Evolutionary conservation across 2,329 filamentous ascomycete genomes (phyloP).

Genomic region (Xylaria sp.): DNA sequence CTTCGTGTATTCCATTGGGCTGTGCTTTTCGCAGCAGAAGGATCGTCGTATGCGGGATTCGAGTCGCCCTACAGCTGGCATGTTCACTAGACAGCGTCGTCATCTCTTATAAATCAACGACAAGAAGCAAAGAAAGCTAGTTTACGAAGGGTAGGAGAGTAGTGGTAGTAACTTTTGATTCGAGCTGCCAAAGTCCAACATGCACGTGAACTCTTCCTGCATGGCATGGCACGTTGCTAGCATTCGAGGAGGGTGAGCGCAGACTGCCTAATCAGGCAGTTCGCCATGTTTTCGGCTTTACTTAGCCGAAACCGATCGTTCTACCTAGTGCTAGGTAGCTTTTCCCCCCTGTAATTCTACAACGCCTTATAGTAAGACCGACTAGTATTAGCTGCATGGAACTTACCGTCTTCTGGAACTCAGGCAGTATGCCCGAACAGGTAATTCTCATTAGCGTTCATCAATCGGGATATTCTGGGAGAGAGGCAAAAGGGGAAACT

Average conservation of each 20-base stretch:
- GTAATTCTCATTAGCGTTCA: background rate
- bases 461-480: background rate
- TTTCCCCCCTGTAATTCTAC: background rate
- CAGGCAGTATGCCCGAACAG: background rate
- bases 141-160: slow-evolving; percentile 1
- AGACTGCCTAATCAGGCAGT: slow-evolving; percentile 27
- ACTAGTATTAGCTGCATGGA: background rate
- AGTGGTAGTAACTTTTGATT: background rate
- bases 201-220: slow-evolving; percentile 15
- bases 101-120: background rate
- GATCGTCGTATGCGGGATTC: background rate
- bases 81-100: no score
- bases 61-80: background rate
- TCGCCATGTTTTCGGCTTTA: slow-evolving; percentile 27
- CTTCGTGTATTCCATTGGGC: slow-evolving; percentile 8
- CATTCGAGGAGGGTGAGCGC: slow-evolving; percentile 16
- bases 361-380: background rate
- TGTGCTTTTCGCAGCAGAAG: slow-evolving; percentile 4
- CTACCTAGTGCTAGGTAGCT: background rate
- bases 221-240: slow-evolving; percentile 9
- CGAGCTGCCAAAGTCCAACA: slow-evolving; percentile 2
- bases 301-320: slow-evolving; percentile 3
- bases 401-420: background rate
- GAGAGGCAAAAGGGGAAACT: background rate
- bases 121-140: background rate